These are phyloP conservation scores for Ustilago cynodontis DNA, from an alignment of 1,284 basidiomycete species.

Conservation along the genomic window DNA sequence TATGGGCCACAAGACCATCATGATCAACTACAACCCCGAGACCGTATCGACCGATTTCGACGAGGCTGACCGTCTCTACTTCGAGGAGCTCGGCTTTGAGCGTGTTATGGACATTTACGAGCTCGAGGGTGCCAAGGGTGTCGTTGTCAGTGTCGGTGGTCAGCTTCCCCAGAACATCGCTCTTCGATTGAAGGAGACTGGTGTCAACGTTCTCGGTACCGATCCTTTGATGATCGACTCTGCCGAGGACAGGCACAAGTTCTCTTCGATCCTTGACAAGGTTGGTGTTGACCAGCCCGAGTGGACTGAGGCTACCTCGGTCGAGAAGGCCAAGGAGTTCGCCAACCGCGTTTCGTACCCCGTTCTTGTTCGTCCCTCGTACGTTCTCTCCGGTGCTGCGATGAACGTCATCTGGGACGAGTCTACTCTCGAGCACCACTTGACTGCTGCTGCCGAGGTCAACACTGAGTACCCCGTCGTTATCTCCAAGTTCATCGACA, in stretches of 20 bases:
- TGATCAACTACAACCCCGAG: slow-evolving; percentile 99
- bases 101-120: slow-evolving; percentile 99
- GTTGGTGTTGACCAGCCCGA: slow-evolving; percentile 97
- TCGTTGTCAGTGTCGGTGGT: slow-evolving; percentile 97
- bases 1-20: slow-evolving; percentile 94
- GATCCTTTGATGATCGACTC: slow-evolving; percentile 95
- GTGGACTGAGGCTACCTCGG: slow-evolving; percentile 90
- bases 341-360: slow-evolving; percentile 80
- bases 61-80: slow-evolving; percentile 97
- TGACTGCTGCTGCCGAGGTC: slow-evolving; percentile 93
- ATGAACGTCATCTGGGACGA: slow-evolving; percentile 99
- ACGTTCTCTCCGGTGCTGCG: slow-evolving; percentile 97
- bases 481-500: slow-evolving; percentile 97
- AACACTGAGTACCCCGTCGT: slow-evolving; percentile 98
- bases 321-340: slow-evolving; percentile 92
- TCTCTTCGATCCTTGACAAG: slow-evolving; percentile 93
- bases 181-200: slow-evolving; percentile 88
- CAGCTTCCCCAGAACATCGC: slow-evolving; percentile 90
- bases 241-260: slow-evolving; percentile 99
- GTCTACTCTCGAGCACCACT: slow-evolving; percentile 86
- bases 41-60: slow-evolving; percentile 99
- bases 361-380: slow-evolving; percentile 73
- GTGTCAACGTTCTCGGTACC: slow-evolving; percentile 94
- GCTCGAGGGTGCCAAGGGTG: slow-evolving; percentile 89
- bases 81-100: slow-evolving; percentile 97